These are phyloP conservation scores for Fusarium humuli DNA, from an alignment of 2,329 filamentous ascomycete genomes.

Conservation along the genomic window DNA sequence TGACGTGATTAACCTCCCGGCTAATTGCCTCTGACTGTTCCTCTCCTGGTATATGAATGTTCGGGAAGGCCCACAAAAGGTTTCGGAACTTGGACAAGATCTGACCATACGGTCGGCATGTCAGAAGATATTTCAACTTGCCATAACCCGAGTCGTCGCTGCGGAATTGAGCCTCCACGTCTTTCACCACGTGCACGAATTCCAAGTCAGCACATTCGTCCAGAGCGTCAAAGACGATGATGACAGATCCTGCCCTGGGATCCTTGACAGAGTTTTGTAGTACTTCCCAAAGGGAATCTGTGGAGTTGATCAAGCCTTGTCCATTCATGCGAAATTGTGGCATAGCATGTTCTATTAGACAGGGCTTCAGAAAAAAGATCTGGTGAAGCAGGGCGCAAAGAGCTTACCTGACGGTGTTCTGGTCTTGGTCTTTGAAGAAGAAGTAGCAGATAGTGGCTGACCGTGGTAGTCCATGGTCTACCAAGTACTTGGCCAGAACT, in stretches of 20 bases:
- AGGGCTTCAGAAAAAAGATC: conserved; percentile 49
- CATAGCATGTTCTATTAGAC: conserved; percentile 52
- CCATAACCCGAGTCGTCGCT: not conserved
- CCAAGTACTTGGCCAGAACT: conserved; percentile 47
- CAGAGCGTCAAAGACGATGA: conserved; percentile 8
- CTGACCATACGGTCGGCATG: conserved; percentile 51
- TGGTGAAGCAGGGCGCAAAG: conserved; percentile 56
- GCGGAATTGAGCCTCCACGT: conserved; percentile 6
- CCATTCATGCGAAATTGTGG: conserved; percentile 43
- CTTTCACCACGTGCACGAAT: conserved; percentile 34
- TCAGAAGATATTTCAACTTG: conserved; percentile 52
- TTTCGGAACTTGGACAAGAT: conserved; percentile 45
- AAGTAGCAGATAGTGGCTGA: conserved; percentile 54
- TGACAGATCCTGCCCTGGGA: conserved; percentile 42
- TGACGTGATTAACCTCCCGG: conserved; percentile 52
- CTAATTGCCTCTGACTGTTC: conserved; percentile 51
- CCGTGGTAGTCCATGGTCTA: conserved; percentile 24
- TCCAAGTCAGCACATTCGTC: not conserved
- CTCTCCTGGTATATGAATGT: conserved; percentile 53
- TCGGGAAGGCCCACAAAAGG: conserved; percentile 40
- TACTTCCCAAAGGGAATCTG: not conserved
- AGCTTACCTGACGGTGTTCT: conserved; percentile 51
- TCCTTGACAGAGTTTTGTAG: not conserved
- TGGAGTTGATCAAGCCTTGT: not conserved
- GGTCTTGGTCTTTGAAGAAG: conserved; percentile 57